Evolutionary conservation across 441 rosid genomes (phyloP).

Genomic region (Melastoma candidum): DNA sequence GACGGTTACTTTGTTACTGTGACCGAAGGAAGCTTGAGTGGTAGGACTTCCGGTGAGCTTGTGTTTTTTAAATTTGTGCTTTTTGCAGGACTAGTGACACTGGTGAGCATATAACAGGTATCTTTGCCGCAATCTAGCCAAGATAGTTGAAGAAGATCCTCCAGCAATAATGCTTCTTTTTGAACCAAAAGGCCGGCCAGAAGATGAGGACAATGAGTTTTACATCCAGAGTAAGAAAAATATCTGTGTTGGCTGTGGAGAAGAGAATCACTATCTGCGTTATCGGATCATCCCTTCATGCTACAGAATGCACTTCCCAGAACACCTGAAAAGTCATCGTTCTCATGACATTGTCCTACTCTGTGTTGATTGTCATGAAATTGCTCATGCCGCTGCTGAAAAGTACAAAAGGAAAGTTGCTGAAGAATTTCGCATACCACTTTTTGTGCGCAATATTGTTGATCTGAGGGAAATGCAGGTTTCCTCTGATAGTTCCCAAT

Average conservation of each 20-base stretch:
- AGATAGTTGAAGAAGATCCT: constrained; percentile 67
- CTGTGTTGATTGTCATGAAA: constrained; percentile 97
- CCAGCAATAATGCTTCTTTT: constrained; percentile 86
- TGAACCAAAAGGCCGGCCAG: constrained; percentile 97
- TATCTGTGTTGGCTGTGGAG: constrained; percentile 93
- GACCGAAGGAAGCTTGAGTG: constrained; percentile 90
- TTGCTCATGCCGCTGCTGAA: constrained; percentile 95
- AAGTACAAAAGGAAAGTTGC: constrained; percentile 73
- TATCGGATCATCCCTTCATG: constrained; percentile 94
- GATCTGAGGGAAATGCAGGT: constrained; percentile 41
- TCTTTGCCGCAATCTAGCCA: constrained; percentile 64
- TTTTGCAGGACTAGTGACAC: constrained; percentile 10
- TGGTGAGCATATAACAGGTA: constrained; percentile 46
- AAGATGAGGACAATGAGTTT: constrained; percentile 92
- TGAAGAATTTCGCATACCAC: constrained; percentile 73
- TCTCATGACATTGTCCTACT: constrained; percentile 96
- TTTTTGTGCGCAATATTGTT: constrained; percentile 66
- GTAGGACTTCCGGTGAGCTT: constrained; percentile 28
- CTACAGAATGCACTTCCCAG: constrained; percentile 95
- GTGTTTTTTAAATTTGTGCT: background rate
- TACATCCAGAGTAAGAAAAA: constrained; percentile 92
- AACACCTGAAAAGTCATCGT: constrained; percentile 95
- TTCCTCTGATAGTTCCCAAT: constrained; percentile 28
- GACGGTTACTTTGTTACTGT: constrained; percentile 82
- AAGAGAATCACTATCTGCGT: constrained; percentile 82